phyloP scores from a whole-genome alignment of 2,329 filamentous ascomycete species.

The Ophiostoma triangulosporum region DNA sequence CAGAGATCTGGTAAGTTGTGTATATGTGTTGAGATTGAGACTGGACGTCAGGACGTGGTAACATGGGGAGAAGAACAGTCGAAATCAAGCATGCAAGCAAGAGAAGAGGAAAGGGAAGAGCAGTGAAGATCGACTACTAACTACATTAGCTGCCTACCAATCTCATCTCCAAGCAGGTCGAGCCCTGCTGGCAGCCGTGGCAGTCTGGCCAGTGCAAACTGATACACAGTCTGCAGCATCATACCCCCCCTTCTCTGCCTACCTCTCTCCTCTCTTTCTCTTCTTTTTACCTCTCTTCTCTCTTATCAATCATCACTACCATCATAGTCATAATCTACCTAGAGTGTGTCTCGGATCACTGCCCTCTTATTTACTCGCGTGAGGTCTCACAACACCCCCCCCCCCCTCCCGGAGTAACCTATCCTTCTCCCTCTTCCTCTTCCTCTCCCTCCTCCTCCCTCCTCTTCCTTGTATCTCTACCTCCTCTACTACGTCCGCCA shows the following conservation, averaged over 20 bases:
- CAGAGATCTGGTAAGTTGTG: too few species aligned
- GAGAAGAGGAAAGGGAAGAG: too few species aligned
- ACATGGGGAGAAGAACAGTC: neutral
- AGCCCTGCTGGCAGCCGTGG: neutral
- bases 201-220: too few species aligned
- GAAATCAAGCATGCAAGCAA: neutral
- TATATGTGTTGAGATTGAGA: too few species aligned
- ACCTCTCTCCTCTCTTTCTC: neutral
- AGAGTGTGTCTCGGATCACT: slow-evolving; percentile 8
- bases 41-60: neutral
- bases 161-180: neutral
- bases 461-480: neutral
- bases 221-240: neutral
- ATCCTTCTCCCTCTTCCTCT: neutral
- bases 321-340: neutral
- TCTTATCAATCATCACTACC: neutral
- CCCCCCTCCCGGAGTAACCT: neutral
- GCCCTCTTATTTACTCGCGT: neutral
- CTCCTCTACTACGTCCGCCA: slow-evolving; percentile 19
- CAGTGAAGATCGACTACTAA: neutral
- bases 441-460: neutral
- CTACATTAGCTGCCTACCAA: too few species aligned
- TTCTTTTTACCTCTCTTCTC: too few species aligned
- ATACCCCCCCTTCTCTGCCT: neutral
- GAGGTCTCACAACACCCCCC: slow-evolving; percentile 6